These are phyloP conservation scores for Bocquillonia castaneifolia DNA, from an alignment of 441 rosid genomes.

Conservation along the genomic window DNA sequence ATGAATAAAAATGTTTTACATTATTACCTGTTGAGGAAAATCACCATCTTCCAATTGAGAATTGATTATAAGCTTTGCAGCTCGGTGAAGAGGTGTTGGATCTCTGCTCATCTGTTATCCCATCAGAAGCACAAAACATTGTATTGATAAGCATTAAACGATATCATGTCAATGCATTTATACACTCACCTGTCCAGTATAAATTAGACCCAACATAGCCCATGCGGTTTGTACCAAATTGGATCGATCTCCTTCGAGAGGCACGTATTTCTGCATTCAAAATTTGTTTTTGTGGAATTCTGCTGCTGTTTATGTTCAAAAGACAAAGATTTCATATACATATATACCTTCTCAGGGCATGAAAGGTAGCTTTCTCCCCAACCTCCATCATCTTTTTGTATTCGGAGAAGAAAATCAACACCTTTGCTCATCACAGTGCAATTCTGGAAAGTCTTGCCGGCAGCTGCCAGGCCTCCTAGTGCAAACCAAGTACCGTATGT, in stretches of 20 bases:
- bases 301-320: too few relatives aligned
- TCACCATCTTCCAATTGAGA: conserved; percentile 48
- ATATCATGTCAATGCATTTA: background rate
- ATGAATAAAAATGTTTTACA: too few relatives aligned
- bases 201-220: conserved; percentile 67
- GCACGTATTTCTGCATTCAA: conserved; percentile 45
- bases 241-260: conserved; percentile 52
- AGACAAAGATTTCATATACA: too few relatives aligned
- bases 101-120: conserved; percentile 35
- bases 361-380: conserved; percentile 58
- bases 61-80: conserved; percentile 43
- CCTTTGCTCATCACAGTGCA: conserved; percentile 30
- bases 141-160: too few relatives aligned
- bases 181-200: conserved; percentile 45
- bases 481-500: conserved; percentile 59
- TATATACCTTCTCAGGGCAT: conserved; percentile 40
- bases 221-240: conserved; percentile 67
- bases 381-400: conserved; percentile 44
- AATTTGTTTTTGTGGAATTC: too few relatives aligned
- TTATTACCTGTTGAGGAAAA: conserved; percentile 51
- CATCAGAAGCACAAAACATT: background rate
- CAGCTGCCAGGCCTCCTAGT: conserved; percentile 38
- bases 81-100: conserved; percentile 41
- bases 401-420: conserved; percentile 34
- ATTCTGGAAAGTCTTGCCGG: conserved; percentile 47